Conservation (phyloP, 2,329 filamentous ascomycete species). For the Plectosphaerella plurivora region DNA sequence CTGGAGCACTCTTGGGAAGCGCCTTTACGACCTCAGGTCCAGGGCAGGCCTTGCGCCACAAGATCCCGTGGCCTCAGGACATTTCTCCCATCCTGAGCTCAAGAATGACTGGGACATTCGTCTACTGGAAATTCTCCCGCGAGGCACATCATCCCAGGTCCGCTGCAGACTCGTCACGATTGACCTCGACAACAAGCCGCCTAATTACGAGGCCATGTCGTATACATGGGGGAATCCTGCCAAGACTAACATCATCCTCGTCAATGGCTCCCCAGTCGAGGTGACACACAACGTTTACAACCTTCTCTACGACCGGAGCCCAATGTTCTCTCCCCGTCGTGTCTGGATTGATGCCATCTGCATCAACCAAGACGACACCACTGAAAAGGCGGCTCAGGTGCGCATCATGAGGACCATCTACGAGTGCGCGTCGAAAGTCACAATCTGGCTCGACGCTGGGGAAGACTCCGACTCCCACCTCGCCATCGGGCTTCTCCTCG, state of each 20-base stretch:
- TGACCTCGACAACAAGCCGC: not conserved
- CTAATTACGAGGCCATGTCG: conserved; percentile 6
- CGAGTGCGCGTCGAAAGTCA: conserved; percentile 22
- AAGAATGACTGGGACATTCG: not conserved
- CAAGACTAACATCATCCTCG: not conserved
- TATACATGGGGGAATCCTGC: conserved; percentile 6
- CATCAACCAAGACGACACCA: conserved; percentile 31
- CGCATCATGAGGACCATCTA: conserved; percentile 32
- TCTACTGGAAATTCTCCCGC: not conserved
- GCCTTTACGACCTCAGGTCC: not conserved
- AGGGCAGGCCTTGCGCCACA: not conserved
- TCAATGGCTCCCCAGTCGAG: not conserved
- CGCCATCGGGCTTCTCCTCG: conserved; percentile 1
- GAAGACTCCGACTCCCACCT: not conserved
- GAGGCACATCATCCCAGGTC: not conserved
- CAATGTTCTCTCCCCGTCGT: not conserved
- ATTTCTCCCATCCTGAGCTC: not conserved
- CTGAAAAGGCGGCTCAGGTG: conserved; percentile 30
- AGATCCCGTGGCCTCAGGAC: too few relatives aligned
- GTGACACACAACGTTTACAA: not conserved
- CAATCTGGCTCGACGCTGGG: conserved; percentile 29
- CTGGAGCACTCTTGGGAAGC: not conserved
- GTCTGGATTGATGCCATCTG: conserved; percentile 36
- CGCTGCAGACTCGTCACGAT: not conserved
- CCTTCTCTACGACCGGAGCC: not conserved